These are phyloP conservation scores for Alternaria incomplexa DNA, from an alignment of 2,329 filamentous ascomycete species.

Conservation along the genomic window DNA sequence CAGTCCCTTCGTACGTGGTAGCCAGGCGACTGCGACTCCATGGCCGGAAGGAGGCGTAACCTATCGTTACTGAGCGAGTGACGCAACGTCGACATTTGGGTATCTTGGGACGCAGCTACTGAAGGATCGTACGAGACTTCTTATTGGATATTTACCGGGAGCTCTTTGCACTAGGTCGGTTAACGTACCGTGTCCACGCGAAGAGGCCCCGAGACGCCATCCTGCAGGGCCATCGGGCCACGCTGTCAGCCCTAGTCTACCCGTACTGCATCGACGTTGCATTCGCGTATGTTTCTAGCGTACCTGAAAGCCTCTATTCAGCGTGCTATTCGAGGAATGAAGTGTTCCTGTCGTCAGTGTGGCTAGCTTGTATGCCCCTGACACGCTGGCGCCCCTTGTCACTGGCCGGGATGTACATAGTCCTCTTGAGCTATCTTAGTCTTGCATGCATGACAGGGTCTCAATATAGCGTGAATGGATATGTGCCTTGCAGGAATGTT, in stretches of 20 bases:
- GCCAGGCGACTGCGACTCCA: too few relatives aligned
- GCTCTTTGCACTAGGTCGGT: neutral
- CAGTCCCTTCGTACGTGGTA: too few relatives aligned
- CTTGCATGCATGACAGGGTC: too few relatives aligned
- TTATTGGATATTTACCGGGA: neutral
- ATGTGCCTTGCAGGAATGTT: neutral
- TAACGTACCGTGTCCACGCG: neutral
- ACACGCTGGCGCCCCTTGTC: neutral
- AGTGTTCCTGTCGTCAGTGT: neutral
- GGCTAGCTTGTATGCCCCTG: neutral
- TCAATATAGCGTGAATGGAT: too few relatives aligned
- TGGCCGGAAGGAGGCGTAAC: neutral
- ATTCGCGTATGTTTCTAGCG: neutral
- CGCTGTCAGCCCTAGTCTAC: neutral
- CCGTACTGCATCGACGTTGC: neutral
- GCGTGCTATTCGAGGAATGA: neutral
- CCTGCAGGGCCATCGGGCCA: neutral
- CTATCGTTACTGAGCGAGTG: neutral
- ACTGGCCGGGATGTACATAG: neutral
- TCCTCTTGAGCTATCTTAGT: fast-evolving
- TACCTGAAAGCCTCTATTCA: neutral
- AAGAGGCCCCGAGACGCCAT: neutral
- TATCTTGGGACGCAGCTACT: neutral
- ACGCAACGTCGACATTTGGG: neutral
- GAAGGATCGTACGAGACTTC: neutral